Conservation (phyloP, 2,329 filamentous ascomycete species). For the Clonostachys rosea region DNA sequence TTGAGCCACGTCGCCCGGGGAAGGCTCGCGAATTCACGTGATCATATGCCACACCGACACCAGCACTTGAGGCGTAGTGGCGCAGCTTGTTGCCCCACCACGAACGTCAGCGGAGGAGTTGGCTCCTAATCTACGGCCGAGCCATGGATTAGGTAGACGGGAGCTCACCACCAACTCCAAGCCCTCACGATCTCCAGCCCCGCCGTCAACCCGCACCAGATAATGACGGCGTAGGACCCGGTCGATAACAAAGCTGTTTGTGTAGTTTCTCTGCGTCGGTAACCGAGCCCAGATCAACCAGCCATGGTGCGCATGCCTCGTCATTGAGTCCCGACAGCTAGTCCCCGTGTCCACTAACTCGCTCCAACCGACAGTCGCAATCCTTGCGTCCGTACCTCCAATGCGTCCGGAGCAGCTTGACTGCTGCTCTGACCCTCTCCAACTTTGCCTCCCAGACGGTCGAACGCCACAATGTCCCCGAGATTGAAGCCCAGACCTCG, state of each 20-base stretch:
- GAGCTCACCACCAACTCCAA: too few species aligned
- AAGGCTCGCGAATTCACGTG: conserved; percentile 1
- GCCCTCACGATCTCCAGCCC: too few species aligned
- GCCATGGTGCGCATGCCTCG: neutral
- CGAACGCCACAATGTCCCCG: conserved; percentile 96
- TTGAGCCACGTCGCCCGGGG: neutral
- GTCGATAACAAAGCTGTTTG: too few species aligned
- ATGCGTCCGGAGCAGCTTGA: conserved; percentile 91
- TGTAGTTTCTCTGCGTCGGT: too few species aligned
- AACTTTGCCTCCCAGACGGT: conserved; percentile 97
- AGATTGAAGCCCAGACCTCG: conserved; percentile 88
- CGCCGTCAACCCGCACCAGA: too few species aligned
- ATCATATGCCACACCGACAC: neutral
- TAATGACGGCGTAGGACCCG: too few species aligned
- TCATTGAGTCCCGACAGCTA: too few species aligned
- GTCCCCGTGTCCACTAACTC: neutral
- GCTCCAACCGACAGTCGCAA: conserved; percentile 65
- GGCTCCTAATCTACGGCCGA: too few species aligned
- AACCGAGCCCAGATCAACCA: neutral
- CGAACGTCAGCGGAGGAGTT: too few species aligned
- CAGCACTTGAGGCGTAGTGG: too few species aligned
- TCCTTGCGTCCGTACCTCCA: conserved; percentile 94
- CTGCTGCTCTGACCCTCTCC: conserved; percentile 77
- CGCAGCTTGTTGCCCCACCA: too few species aligned
- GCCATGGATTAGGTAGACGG: too few species aligned